Percentiles rank a stretch among this genome's conserved stretches.
Evolutionary conservation across 345 rosid species (phyloP).

Genomic region (Isatis tinctoria): DNA sequence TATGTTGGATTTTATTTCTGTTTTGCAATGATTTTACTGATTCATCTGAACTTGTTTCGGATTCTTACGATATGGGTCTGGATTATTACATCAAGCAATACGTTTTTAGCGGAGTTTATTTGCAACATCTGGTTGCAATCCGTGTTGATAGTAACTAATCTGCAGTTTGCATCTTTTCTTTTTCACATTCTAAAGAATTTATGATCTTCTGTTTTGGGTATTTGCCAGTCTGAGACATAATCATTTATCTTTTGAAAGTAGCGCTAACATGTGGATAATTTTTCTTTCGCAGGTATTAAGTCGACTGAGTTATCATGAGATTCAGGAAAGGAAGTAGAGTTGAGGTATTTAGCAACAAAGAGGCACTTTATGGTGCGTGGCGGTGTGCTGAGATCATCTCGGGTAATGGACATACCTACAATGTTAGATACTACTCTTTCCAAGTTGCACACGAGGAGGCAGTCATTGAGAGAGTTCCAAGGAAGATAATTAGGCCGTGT

Average conservation of each 20-base stretch:
- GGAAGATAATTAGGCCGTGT: slow-evolving; percentile 61
- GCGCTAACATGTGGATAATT: background rate
- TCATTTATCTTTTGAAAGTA: background rate
- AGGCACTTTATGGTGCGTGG: slow-evolving; percentile 60
- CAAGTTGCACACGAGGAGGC: background rate
- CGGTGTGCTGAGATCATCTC: slow-evolving; percentile 53
- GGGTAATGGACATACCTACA: slow-evolving; percentile 65
- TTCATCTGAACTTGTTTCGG: background rate
- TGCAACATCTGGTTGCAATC: background rate
- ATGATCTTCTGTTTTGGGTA: background rate
- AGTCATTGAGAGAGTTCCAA: slow-evolving; percentile 46
- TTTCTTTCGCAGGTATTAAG: slow-evolving; percentile 17
- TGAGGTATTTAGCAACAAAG: slow-evolving; percentile 59
- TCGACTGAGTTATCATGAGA: slow-evolving; percentile 40
- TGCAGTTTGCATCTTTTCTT: background rate
- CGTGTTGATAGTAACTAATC: background rate
- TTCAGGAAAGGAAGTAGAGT: slow-evolving; percentile 64
- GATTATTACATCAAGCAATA: background rate
- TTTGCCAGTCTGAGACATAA: background rate
- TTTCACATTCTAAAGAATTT: background rate
- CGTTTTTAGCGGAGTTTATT: background rate
- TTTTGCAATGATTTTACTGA: background rate
- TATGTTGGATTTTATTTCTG: background rate
- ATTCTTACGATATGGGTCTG: background rate
- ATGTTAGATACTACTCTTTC: slow-evolving; percentile 37